Conservation (phyloP, 2,329 filamentous ascomycete species). For the Sporothrix inflata region DNA sequence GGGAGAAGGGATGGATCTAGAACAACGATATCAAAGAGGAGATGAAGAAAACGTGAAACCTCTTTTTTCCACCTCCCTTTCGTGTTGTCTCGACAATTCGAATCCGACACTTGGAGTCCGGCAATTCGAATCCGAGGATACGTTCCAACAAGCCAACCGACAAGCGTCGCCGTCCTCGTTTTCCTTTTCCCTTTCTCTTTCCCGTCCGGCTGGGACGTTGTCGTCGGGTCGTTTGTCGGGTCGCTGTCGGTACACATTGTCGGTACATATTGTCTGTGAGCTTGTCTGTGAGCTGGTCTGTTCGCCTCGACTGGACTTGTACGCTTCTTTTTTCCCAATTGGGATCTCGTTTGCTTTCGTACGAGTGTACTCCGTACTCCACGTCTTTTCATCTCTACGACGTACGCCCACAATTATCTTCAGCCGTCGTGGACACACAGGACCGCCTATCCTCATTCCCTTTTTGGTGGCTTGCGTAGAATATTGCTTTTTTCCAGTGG, state of each 20-base stretch:
- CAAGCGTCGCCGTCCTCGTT: not conserved
- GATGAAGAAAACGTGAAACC: not conserved
- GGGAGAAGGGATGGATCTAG: not conserved
- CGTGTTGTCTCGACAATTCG: conserved; percentile 1
- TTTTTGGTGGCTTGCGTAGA: not conserved
- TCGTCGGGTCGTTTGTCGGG: too few relatives aligned
- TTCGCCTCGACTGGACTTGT: not conserved
- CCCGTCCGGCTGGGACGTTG: not conserved
- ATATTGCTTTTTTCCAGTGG: not conserved
- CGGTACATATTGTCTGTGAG: not conserved
- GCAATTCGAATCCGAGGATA: not conserved
- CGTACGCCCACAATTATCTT: not conserved
- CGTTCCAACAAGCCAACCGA: not conserved
- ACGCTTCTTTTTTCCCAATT: conserved; percentile 1
- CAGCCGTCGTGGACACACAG: conserved; percentile 9
- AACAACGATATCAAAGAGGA: not conserved
- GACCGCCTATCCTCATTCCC: conserved; percentile 11
- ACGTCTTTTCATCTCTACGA: too few relatives aligned
- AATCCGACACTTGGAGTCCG: not conserved
- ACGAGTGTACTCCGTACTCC: too few relatives aligned
- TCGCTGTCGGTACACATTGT: not conserved
- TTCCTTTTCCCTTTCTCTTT: not conserved
- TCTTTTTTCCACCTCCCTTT: not conserved
- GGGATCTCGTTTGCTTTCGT: not conserved
- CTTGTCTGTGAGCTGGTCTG: not conserved